Evolutionary conservation across 768 basidiomycete genomes (phyloP), one percentile per base, ranked within the genome.

Genomic region (Boletales sp.): DNA sequence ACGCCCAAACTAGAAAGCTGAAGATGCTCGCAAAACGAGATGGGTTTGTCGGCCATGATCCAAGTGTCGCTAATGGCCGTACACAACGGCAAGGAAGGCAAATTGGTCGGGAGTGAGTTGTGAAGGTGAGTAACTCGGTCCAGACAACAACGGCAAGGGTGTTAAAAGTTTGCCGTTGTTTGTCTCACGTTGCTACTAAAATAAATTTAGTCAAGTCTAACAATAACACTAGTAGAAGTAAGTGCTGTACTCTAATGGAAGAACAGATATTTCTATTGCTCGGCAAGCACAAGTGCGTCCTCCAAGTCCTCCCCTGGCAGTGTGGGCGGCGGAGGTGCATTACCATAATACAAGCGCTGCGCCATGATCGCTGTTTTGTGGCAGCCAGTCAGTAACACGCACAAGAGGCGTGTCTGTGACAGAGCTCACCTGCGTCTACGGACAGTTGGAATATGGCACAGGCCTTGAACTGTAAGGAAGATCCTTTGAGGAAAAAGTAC

Each of bases 1-100:
- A 99, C 80, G 49, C 94, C 94, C 56, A 98, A 74, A 66, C 93
- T 93, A 21, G 94, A 94, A 62, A 99, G 87, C 75, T 99, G 90
- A 28, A 92, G 75, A 65, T 93, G 90, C 71, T 93, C 89, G 74
- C 85, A 86, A 72, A 92, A 92, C 39, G 89, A 79, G 66, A 90
- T 94, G 43, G 89, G 90, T 76, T 89, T 90, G 56, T 68, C 67
- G 41, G 64, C 19, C 67, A 68, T 68, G 44, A 43, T 51, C 33
- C 54, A 56, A 31, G 47, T 31, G 48, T 67, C 57, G 60, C 50
- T 48, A 38, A 57, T 21, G 21, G 48, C 56, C 60, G 56, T 40
- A 30, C 55, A 37, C 39, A 36, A 39, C 52, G 45, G 54, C 50
- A 41, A 55, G 46, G 55, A 47, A 57, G 51, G 33, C 45, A 50